Conservation (phyloP, 2,329 filamentous ascomycete genomes). For the Paraconiothyrium sp. region DNA sequence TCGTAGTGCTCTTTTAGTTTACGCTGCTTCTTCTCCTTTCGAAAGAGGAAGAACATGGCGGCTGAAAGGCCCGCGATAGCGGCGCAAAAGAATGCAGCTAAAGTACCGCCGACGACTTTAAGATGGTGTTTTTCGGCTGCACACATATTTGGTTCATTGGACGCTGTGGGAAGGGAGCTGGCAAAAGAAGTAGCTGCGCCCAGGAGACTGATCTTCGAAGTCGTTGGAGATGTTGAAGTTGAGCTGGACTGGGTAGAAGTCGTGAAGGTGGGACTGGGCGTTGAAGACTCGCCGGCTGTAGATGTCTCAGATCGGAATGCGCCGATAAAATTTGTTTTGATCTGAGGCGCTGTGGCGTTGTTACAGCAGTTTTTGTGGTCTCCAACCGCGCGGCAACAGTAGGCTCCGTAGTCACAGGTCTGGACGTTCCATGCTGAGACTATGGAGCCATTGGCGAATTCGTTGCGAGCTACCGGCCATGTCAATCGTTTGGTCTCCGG, state of each 20-base stretch:
- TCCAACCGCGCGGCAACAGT: slow-evolving; percentile 43
- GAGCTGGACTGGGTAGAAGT: slow-evolving; percentile 23
- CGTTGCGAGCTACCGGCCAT: slow-evolving; percentile 10
- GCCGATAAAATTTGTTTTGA: slow-evolving; percentile 35
- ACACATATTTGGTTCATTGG: background rate
- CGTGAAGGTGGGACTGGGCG: slow-evolving; percentile 14
- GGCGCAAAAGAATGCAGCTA: slow-evolving; percentile 37
- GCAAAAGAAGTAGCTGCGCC: slow-evolving; percentile 14
- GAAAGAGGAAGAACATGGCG: slow-evolving; percentile 35
- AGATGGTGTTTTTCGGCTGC: slow-evolving; percentile 30
- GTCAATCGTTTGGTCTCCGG: slow-evolving; percentile 14
- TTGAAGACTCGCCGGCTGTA: slow-evolving; percentile 15
- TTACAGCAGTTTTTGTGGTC: slow-evolving; percentile 42
- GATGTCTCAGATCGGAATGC: slow-evolving; percentile 31
- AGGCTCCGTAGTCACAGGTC: slow-evolving; percentile 45
- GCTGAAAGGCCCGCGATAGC: slow-evolving; percentile 28
- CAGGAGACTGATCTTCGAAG: slow-evolving; percentile 5
- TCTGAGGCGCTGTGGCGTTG: slow-evolving; percentile 34
- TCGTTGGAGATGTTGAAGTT: slow-evolving; percentile 11
- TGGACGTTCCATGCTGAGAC: slow-evolving; percentile 46
- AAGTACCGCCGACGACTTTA: slow-evolving; percentile 35
- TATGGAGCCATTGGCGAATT: slow-evolving; percentile 27
- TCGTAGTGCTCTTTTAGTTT: slow-evolving; percentile 40
- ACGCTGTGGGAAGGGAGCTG: background rate
- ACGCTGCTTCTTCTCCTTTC: slow-evolving; percentile 42